Conservation (phyloP, 2,329 filamentous ascomycete species). For the Delphinella strobiligena region DNA sequence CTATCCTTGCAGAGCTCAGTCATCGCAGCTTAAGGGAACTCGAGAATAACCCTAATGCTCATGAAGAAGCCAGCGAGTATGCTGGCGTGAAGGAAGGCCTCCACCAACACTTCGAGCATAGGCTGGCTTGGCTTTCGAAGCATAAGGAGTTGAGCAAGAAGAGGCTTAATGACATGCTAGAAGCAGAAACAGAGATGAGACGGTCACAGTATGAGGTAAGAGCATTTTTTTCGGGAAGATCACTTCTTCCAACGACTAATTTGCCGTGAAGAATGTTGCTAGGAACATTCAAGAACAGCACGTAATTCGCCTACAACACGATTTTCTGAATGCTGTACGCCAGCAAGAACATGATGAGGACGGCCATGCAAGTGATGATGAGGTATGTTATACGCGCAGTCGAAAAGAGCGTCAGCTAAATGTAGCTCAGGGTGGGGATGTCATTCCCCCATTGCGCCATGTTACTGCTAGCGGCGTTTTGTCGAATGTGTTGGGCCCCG, state of each 20-base stretch:
- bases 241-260: constrained; percentile 15
- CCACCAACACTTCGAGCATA: constrained; percentile 30
- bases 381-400: constrained; percentile 17
- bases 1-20: constrained; percentile 53
- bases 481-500: constrained; percentile 14
- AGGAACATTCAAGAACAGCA: constrained; percentile 16
- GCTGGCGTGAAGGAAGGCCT: constrained; percentile 40
- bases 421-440: constrained; percentile 9
- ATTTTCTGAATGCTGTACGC: constrained; percentile 25
- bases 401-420: constrained; percentile 1
- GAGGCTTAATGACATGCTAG: constrained; percentile 23
- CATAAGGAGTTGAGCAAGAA: constrained; percentile 25
- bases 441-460: constrained; percentile 23
- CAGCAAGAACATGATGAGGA: constrained; percentile 22
- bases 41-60: constrained; percentile 39
- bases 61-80: constrained; percentile 45
- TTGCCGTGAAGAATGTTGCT: constrained; percentile 6
- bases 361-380: constrained; percentile 27
- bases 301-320: constrained; percentile 17
- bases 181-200: constrained; percentile 23
- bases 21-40: constrained; percentile 47
- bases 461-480: constrained; percentile 16
- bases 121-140: constrained; percentile 26
- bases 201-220: constrained; percentile 26
- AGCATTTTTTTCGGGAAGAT: constrained; percentile 20